Percentiles rank a stretch among this genome's conserved stretches.
Conservation (phyloP, 805 yeast genomes). For the Candida manassasensis region DNA sequence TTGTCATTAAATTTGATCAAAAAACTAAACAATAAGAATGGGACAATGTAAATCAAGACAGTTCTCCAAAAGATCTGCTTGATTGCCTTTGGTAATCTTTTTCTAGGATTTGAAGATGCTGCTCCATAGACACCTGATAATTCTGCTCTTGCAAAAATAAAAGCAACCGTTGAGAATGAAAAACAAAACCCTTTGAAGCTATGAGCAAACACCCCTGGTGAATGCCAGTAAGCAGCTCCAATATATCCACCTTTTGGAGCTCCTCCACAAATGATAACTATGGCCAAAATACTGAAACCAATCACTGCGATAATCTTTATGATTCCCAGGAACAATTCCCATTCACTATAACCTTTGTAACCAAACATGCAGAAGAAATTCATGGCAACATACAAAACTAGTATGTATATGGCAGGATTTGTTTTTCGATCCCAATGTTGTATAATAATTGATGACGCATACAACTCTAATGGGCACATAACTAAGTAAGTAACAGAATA, state of each 20-base stretch:
- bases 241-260: slow-evolving; percentile 50
- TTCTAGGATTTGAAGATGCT: slow-evolving; percentile 32
- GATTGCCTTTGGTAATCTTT: slow-evolving; percentile 32
- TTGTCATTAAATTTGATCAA: slow-evolving; percentile 47
- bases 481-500: slow-evolving; percentile 35
- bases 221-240: slow-evolving; percentile 56
- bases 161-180: slow-evolving; percentile 26
- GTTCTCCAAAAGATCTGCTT: slow-evolving; percentile 39
- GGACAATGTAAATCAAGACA: slow-evolving; percentile 28
- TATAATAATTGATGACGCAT: slow-evolving; percentile 32
- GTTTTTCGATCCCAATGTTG: slow-evolving; percentile 26
- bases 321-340: slow-evolving; percentile 53
- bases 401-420: slow-evolving; percentile 52
- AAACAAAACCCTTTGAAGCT: slow-evolving; percentile 32
- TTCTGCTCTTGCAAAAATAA: slow-evolving; percentile 27
- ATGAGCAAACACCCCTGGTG: slow-evolving; percentile 41
- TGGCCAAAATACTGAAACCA: slow-evolving; percentile 54
- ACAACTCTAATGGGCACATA: slow-evolving; percentile 33
- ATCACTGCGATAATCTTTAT: slow-evolving; percentile 54
- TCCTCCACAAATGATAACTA: slow-evolving; percentile 57
- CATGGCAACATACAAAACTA: slow-evolving; percentile 49
- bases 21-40: slow-evolving; percentile 25
- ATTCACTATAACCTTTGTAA: slow-evolving; percentile 66
- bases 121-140: slow-evolving; percentile 29
- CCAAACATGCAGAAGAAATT: slow-evolving; percentile 54